Evolutionary conservation across 2,329 filamentous ascomycete genomes (phyloP), one percentile per base, ranked within the genome.

Genomic region (Diaporthe vexans): DNA sequence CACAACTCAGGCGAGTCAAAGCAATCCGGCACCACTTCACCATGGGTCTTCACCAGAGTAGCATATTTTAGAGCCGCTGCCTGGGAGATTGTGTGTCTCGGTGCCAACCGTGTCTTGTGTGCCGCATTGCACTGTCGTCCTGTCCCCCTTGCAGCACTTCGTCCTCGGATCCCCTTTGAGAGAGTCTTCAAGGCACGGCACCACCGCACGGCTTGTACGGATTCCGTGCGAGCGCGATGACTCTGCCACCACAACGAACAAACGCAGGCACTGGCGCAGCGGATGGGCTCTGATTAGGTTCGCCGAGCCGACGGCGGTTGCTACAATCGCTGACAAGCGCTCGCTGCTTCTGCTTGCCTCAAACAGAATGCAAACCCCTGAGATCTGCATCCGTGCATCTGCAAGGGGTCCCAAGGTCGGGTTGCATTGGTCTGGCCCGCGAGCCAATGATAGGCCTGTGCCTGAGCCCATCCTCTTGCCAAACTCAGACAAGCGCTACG

Each of bases 381-480:
- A 63, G 51, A 54, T 63, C 24, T 72, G 57, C 70, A 37, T 72
- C 70, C 54, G 70, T 72, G 70, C 70, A 15, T 63, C 70, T 63
- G 70, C 70, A 72, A 46, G 68, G 52, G 69, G 48, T 51, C 65
- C 63, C 40, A 59, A 54, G 40, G 43, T 63, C 73, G 65, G 73
- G 40, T 63, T 56, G 65, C 58, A 37, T 48, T 46, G 71, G 19
- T 40, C 59, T 67, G 58, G 35, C 46, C 73, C 75, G 75, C 73
- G 73, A 68, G 59, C 75, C 73, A 76, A 76, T 76, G 8, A 65
- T 51, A 46, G 57, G 29, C 26, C 65, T 56, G 75, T 75, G 73
- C 75, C 75, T 76, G 73, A 73, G 58, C 24, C 29, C 56, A 58
- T 59, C 56, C 21, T 13, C 56, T 59, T 59, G 33, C 29, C 46